Conservation (phyloP, 345 rosid genomes). For the Balakata baccata region DNA sequence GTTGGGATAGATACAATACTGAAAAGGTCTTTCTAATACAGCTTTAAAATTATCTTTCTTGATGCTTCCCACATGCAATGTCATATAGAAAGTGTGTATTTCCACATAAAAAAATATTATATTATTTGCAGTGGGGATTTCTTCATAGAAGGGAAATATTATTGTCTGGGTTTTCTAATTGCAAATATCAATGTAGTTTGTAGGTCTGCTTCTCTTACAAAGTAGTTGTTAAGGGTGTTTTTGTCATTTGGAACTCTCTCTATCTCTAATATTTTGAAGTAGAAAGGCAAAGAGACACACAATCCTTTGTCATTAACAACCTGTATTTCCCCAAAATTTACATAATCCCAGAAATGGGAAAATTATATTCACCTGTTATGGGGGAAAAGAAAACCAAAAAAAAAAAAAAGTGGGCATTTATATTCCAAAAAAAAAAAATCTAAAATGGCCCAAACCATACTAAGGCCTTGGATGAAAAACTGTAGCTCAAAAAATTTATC, state of each 20-base stretch:
- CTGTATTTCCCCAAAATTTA: constrained; percentile 36
- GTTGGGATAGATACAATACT: constrained; percentile 18
- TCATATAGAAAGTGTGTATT: not conserved
- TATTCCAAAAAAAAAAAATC: not conserved
- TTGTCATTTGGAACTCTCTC: not conserved
- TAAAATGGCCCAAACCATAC: constrained; percentile 23
- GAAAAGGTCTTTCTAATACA: constrained; percentile 18
- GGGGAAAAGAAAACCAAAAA: constrained; percentile 5
- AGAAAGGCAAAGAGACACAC: constrained; percentile 11
- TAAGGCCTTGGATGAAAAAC: not conserved
- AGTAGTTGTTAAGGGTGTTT: constrained; percentile 12
- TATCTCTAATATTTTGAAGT: not conserved
- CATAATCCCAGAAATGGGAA: constrained; percentile 30
- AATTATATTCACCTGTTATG: constrained; percentile 21
- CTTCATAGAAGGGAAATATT: not conserved
- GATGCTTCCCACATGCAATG: constrained; percentile 38
- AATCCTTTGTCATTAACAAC: constrained; percentile 30
- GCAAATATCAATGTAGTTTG: constrained; percentile 9
- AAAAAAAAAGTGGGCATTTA: not conserved
- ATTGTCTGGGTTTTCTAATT: constrained; percentile 10
- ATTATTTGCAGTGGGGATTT: no score
- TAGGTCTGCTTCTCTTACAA: not conserved
- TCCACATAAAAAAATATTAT: no score
- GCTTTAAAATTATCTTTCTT: not conserved
- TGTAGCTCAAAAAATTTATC: not conserved